Base-by-base conservation (phyloP, 2,329 filamentous ascomycete genomes). In the Reticulascus tulasneorum region DNA sequence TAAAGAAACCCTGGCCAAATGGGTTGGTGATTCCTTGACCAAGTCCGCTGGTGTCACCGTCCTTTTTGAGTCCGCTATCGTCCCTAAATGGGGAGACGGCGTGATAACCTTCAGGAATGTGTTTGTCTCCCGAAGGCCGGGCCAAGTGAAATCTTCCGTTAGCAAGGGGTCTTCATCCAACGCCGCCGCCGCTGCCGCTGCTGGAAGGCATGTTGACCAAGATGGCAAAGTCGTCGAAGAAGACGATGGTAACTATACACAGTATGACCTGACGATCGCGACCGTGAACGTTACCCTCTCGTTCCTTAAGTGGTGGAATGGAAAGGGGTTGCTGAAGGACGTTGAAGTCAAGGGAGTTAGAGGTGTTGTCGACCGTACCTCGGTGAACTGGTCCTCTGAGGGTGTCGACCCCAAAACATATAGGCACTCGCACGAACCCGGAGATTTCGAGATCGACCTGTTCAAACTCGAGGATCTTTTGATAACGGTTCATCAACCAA, bases 231-330 rank as follows among this genome's bases (percentile, higher is more conserved):
- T 37, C 2, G 61, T 63, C 15, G 71, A 77, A 44, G 76, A 82
- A 39, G 90, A 97, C 53, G 91, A 97, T 55, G 88, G 86, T 13
- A 98, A 98, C 55, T 98, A 97, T 59, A 96, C 90, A 0, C 93
- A 98, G 50, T 98, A 96, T 50, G 93, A 98, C 54, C 71, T 98
- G 12, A 95, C 89, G 0, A 87, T 98, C 40, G 87, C 93, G 45
- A 94, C 87, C 1, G 87, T 98, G 44, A 95, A 98, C 53, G 91
- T 98, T 26, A 97, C 91, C 0, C 62, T 98, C 18, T 98, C 93
- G 0, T 97, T 98, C 50, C 75, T 89, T n/a, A 97, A 96, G 57
- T 98, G 93, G 93, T 94, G 94, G 79, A 97, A 95, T 50, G 91
- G 93, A 16, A 96, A 91, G 59, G 93, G 93, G 0, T 73, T 94